phyloP scores from a whole-genome alignment of 2,329 filamentous ascomycete genomes.

The Amesomyces nigricolor region DNA sequence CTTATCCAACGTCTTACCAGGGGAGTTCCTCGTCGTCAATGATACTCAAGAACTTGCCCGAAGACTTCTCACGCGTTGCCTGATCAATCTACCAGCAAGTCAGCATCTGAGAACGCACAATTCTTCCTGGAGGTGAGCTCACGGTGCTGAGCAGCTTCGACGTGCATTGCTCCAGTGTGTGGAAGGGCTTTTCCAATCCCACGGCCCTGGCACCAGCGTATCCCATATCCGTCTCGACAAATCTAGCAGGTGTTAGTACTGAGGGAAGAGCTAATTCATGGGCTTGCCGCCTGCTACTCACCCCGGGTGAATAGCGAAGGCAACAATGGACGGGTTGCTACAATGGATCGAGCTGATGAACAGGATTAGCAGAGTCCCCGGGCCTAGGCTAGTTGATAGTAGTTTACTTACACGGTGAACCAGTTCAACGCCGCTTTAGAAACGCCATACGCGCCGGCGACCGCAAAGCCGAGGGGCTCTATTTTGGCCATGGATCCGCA shows the following conservation, averaged over 20 bases:
- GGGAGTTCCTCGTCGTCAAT: not conserved
- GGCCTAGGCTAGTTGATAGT: too few species aligned
- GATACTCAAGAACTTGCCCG: not conserved
- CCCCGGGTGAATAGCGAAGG: not conserved
- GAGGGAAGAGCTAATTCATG: not conserved
- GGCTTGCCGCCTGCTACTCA: not conserved
- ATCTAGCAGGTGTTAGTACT: not conserved
- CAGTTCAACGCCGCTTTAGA: not conserved
- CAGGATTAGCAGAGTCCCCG: too few species aligned
- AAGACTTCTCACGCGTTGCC: not conserved
- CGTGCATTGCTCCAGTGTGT: not conserved
- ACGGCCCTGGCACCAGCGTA: not conserved
- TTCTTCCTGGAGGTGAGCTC: not conserved
- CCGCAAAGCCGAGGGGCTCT: not conserved
- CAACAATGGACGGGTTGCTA: not conserved
- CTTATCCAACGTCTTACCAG: not conserved
- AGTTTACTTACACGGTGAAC: not conserved
- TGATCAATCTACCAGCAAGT: not conserved
- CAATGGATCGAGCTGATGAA: not conserved
- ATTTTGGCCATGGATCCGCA: not conserved
- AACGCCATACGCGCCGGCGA: not conserved
- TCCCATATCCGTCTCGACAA: not conserved
- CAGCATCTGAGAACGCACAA: not conserved
- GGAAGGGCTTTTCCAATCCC: not conserved
- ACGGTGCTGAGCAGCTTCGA: not conserved